Evolutionary conservation across 2,329 filamentous ascomycete genomes (phyloP).

Genomic region (Colletotrichum somersetense): DNA sequence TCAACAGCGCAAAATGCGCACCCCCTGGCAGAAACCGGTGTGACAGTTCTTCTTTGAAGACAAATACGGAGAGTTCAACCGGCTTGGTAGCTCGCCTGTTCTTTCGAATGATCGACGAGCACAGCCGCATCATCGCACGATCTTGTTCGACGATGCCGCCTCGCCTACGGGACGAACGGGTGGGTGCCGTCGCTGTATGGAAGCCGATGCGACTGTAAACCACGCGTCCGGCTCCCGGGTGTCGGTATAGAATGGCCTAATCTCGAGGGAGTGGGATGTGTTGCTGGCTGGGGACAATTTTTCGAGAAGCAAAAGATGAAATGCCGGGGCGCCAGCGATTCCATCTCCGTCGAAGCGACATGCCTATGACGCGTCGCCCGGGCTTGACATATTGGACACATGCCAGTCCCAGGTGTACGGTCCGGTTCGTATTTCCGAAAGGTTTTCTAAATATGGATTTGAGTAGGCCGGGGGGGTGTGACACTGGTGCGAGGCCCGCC

Average conservation of each 20-base stretch:
- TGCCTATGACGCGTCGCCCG: constrained; percentile 4
- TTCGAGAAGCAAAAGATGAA: constrained; percentile 4
- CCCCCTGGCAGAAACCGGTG: not conserved
- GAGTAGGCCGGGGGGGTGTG: constrained; percentile 9
- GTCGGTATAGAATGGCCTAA: constrained; percentile 13
- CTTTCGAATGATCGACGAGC: constrained; percentile 33
- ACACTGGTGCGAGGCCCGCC: constrained; percentile 12
- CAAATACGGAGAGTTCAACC: constrained; percentile 1
- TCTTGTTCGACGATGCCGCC: constrained; percentile 22
- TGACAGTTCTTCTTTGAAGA: constrained; percentile 13
- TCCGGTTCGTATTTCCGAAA: constrained; percentile 32
- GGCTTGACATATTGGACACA: not conserved
- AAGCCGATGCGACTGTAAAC: not conserved
- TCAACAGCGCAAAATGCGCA: not conserved
- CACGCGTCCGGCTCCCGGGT: constrained; percentile 11
- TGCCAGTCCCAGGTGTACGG: constrained; percentile 27
- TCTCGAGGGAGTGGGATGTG: not conserved
- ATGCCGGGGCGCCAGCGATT: not conserved
- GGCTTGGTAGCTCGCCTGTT: constrained; percentile 4
- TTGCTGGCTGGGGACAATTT: too few species aligned
- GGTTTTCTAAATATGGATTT: constrained; percentile 36
- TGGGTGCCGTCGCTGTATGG: constrained; percentile 2
- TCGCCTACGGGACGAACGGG: constrained; percentile 26
- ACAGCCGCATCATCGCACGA: constrained; percentile 28
- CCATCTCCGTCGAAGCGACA: constrained; percentile 7